Evolutionary conservation across 495 filamentous ascomycete genomes (phyloP).

Genomic region (Stereocaulon alpinum): DNA sequence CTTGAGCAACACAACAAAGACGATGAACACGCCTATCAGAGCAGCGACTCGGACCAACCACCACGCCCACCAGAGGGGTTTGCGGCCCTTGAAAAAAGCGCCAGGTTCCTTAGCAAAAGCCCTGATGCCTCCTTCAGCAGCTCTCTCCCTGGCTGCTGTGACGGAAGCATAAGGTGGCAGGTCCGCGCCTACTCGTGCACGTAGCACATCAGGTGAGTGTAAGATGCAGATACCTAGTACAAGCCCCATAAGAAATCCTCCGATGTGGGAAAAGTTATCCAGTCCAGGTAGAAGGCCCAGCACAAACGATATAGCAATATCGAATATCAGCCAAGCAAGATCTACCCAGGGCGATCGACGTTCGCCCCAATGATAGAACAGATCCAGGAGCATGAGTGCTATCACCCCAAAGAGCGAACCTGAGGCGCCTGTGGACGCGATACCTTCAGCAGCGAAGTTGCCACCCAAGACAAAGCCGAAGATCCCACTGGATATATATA

Average conservation of each 20-base stretch:
- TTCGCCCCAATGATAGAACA: slow-evolving; percentile 82
- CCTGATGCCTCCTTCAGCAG: slow-evolving; percentile 35
- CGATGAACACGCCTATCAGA: slow-evolving; percentile 65
- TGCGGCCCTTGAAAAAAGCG: slow-evolving; percentile 82
- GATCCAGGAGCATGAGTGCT: slow-evolving; percentile 75
- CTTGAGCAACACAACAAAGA: slow-evolving; percentile 73
- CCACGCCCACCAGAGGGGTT: slow-evolving; percentile 94
- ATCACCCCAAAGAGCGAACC: slow-evolving; percentile 86
- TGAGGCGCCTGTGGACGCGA: slow-evolving; percentile 79
- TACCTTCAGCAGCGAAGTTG: slow-evolving; percentile 72
- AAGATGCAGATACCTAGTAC: slow-evolving; percentile 77
- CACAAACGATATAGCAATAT: slow-evolving; percentile 81
- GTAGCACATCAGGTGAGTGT: slow-evolving; percentile 72
- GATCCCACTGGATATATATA: slow-evolving; percentile 85
- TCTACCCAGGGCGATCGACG: slow-evolving; percentile 67
- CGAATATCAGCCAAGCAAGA: slow-evolving; percentile 70
- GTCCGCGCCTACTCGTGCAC: slow-evolving; percentile 56
- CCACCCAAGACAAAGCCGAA: slow-evolving; percentile 95
- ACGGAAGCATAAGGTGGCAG: slow-evolving; percentile 60
- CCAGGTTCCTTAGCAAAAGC: slow-evolving; percentile 59
- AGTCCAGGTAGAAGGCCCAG: slow-evolving; percentile 85
- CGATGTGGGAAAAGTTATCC: slow-evolving; percentile 96
- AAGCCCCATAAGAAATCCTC: slow-evolving; percentile 88
- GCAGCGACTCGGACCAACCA: slow-evolving; percentile 78
- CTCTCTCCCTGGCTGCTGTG: slow-evolving; percentile 31